Conservation (phyloP, 345 rosid genomes). For the Euphorbia lathyris region DNA sequence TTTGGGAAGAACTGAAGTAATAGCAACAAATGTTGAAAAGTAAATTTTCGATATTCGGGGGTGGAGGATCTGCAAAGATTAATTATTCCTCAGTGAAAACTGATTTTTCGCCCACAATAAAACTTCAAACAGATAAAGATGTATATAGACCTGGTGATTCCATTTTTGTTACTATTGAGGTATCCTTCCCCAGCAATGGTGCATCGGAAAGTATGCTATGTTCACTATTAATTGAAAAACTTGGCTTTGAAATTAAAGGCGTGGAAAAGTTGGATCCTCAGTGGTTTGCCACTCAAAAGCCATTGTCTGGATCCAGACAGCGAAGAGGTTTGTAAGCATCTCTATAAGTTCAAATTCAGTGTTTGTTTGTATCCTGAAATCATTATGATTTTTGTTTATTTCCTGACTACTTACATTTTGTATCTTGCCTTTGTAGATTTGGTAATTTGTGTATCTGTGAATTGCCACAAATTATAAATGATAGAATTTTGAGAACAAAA, state of each 20-base stretch:
- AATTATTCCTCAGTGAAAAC: constrained; percentile 23
- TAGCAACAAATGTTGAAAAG: constrained; percentile 30
- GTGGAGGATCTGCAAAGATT: constrained; percentile 32
- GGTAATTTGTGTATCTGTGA: background rate
- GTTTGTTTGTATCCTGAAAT: background rate
- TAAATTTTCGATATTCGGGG: constrained; percentile 47
- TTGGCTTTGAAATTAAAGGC: constrained; percentile 82
- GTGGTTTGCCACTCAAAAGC: constrained; percentile 78
- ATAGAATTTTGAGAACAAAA: background rate
- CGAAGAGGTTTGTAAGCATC: constrained; percentile 50
- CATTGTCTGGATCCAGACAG: constrained; percentile 53
- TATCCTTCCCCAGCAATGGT: constrained; percentile 36
- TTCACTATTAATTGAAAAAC: constrained; percentile 63
- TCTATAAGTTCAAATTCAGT: background rate
- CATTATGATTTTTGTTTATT: background rate
- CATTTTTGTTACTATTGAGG: constrained; percentile 60
- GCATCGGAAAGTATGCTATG: constrained; percentile 21
- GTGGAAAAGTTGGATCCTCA: constrained; percentile 76
- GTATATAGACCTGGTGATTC: constrained; percentile 90
- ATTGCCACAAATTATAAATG: background rate
- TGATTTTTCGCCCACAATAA: constrained; percentile 44
- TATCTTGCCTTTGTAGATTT: background rate
- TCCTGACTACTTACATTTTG: background rate
- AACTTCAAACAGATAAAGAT: constrained; percentile 60
- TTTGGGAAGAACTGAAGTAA: background rate